A percentile compares a stretch with the other conserved stretches of the same genome.
Evolutionary conservation across 805 yeast genomes (phyloP).

Genomic region (Jamesozyma rosinii): DNA sequence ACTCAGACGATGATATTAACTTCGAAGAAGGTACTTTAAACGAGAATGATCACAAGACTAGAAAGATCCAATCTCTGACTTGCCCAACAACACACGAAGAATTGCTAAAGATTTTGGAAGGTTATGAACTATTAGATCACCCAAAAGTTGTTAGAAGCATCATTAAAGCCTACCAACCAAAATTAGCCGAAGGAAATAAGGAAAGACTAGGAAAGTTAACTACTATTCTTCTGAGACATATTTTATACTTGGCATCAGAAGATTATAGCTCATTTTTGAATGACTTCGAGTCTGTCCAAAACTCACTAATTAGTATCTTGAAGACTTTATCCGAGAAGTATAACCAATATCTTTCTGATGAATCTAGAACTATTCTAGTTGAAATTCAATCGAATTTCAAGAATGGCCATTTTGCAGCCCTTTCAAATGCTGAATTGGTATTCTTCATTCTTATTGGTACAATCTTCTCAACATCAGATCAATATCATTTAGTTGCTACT

Average conservation of each 20-base stretch:
- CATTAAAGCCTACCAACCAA: slow-evolving; percentile 59
- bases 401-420: slow-evolving; percentile 31
- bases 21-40: slow-evolving; percentile 20
- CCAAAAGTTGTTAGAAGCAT: slow-evolving; percentile 45
- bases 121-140: slow-evolving; percentile 35
- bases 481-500: slow-evolving; percentile 83
- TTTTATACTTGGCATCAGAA: slow-evolving; percentile 40
- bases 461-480: slow-evolving; percentile 88
- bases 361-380: slow-evolving; percentile 47
- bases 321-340: slow-evolving; percentile 56
- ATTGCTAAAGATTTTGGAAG: slow-evolving; percentile 31
- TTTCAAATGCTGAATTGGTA: slow-evolving; percentile 45
- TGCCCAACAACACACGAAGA: slow-evolving; percentile 47
- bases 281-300: slow-evolving; percentile 32
- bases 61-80: slow-evolving; percentile 13
- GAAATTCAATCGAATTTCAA: slow-evolving; percentile 48
- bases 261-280: slow-evolving; percentile 29
- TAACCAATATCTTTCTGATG: slow-evolving; percentile 53
- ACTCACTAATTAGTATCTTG: slow-evolving; percentile 38
- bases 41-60: not conserved
- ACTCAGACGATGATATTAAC: slow-evolving; percentile 35
- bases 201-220: slow-evolving; percentile 58
- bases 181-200: slow-evolving; percentile 73
- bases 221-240: slow-evolving; percentile 53
- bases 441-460: slow-evolving; percentile 65